phyloP scores from a whole-genome alignment of 768 basidiomycete genomes.

The Trametes cinnabarina region DNA sequence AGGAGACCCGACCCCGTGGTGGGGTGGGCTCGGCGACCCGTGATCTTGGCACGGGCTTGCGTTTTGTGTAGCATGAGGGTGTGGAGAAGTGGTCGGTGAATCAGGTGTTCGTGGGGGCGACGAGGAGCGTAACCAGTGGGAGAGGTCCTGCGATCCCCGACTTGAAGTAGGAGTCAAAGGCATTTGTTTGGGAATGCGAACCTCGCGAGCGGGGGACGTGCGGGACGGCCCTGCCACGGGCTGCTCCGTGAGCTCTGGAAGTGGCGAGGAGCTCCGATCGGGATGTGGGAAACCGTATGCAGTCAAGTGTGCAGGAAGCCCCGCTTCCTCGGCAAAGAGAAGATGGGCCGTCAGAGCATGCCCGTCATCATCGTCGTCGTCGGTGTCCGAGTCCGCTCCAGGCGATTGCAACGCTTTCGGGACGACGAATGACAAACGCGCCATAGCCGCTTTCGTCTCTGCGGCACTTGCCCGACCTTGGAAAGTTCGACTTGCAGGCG shows the following conservation, averaged over 20 bases:
- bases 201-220: neutral
- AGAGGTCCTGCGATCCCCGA: slow-evolving; percentile 6
- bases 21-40: neutral
- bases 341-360: slow-evolving; percentile 54
- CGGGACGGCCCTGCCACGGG: slow-evolving; percentile 7
- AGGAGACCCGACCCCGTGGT: neutral
- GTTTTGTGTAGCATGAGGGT: neutral
- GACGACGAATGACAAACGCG: slow-evolving; percentile 27
- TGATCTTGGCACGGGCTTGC: neutral
- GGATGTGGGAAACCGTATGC: neutral
- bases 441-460: slow-evolving; percentile 19
- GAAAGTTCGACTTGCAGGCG: neutral
- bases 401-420: slow-evolving; percentile 22
- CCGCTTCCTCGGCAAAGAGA: slow-evolving; percentile 48
- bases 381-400: slow-evolving; percentile 43
- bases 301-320: slow-evolving; percentile 20
- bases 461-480: slow-evolving; percentile 20
- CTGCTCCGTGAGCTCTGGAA: neutral
- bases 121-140: slow-evolving; percentile 14
- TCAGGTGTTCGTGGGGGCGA: neutral
- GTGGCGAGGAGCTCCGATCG: slow-evolving; percentile 8
- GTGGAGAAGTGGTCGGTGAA: neutral
- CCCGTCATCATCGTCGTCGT: slow-evolving; percentile 44
- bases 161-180: slow-evolving; percentile 15
- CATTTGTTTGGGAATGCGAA: neutral